Conservation (phyloP, 2,329 filamentous ascomycete species). For the Pleurostoma richardsiae region DNA sequence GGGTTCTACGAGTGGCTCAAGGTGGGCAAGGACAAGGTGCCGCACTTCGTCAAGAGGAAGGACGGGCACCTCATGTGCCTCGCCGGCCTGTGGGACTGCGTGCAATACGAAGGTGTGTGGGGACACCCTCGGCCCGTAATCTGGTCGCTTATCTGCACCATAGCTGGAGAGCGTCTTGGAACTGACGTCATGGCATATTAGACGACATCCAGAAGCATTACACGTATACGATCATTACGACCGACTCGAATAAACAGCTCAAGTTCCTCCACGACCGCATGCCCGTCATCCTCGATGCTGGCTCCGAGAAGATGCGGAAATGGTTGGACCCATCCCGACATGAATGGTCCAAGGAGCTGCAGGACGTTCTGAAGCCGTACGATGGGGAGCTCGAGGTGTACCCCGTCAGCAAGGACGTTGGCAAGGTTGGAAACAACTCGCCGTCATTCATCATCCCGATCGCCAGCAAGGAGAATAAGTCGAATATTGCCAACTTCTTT, state of each 20-base stretch:
- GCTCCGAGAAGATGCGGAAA: conserved; percentile 60
- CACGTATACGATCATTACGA: conserved; percentile 93
- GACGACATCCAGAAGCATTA: conserved; percentile 66
- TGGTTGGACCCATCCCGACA: conserved; percentile 74
- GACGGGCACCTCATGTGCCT: conserved; percentile 84
- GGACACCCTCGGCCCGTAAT: no score
- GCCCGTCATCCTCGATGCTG: conserved; percentile 84
- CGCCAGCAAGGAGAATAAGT: conserved; percentile 81
- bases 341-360: conserved; percentile 75
- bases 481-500: conserved; percentile 93
- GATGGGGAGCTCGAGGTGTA: conserved; percentile 78
- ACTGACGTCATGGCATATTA: conserved; percentile 8
- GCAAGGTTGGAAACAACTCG: conserved; percentile 90
- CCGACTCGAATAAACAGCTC: conserved; percentile 75
- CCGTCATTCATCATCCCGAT: conserved; percentile 78
- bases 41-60: conserved; percentile 76
- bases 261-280: conserved; percentile 90
- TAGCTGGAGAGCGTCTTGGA: neutral
- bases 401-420: conserved; percentile 81
- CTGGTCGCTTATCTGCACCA: no score
- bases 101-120: conserved; percentile 65
- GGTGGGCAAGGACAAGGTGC: conserved; percentile 74
- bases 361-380: conserved; percentile 74
- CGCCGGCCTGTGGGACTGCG: conserved; percentile 88
- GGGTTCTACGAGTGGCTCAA: conserved; percentile 98